Conservation (phyloP, 176 grass and related monocot species). For the Ensete ventricosum region DNA sequence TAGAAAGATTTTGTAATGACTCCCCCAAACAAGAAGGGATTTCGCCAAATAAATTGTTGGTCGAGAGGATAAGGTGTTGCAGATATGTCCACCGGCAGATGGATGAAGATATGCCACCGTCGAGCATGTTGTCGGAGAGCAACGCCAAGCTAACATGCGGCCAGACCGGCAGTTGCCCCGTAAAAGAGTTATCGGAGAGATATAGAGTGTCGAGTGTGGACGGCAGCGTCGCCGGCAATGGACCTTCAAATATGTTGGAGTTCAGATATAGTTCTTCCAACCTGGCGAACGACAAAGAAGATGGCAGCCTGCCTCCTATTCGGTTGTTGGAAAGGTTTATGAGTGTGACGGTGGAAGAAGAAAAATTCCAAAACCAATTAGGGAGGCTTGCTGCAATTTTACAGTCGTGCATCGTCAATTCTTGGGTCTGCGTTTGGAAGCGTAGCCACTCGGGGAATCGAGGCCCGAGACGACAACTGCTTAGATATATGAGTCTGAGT, state of each 20-base stretch:
- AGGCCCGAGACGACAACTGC: conserved; percentile 16
- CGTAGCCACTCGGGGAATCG: conserved; percentile 26
- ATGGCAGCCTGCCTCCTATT: background rate
- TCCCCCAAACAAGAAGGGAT: background rate
- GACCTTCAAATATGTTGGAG: background rate
- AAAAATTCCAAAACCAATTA: conserved; percentile 34
- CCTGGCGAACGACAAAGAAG: background rate
- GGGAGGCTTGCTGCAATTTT: conserved; percentile 1
- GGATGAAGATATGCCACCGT: conserved; percentile 2
- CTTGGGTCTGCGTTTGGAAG: too few species aligned
- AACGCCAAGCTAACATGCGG: background rate
- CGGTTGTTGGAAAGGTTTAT: background rate
- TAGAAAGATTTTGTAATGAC: background rate
- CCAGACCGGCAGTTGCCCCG: background rate
- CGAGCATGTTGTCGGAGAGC: background rate
- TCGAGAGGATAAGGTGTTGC: background rate
- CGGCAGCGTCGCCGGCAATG: background rate
- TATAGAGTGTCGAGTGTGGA: background rate
- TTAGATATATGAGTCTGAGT: background rate
- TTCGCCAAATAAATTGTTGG: conserved; percentile 15
- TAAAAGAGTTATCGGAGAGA: background rate
- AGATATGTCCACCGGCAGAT: background rate
- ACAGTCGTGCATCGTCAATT: too few species aligned
- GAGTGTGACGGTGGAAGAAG: conserved; percentile 1
- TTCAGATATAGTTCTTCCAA: background rate